Base-by-base conservation (phyloP, 2,329 filamentous ascomycete species). In the Graphilbum fragrans region DNA sequence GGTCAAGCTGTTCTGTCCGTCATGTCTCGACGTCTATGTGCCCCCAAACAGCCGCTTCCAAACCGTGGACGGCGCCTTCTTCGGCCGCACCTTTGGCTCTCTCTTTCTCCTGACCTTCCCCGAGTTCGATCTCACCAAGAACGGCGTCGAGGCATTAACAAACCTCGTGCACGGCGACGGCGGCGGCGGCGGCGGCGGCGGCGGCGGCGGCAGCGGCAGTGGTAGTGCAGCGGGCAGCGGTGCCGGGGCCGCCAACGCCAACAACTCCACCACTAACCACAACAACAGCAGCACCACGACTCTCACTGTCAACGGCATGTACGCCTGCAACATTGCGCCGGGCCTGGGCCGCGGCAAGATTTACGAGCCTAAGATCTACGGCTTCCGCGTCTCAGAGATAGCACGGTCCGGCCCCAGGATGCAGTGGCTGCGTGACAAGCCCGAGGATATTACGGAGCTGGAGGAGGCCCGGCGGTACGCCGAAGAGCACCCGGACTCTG, bases 51-150 rank as follows among this genome's bases (percentile, higher is more conserved):
- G 86, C 55, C 79, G 92, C 18, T 98, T 96, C 59, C 92, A 96
- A 62, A 90, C 86, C 3, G 92, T 98, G 27, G 92, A 98, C 52
- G 92, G 92, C 41, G 92, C 92, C 37, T 98, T 96, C 67, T 98
- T 98, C 56, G 92, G 92, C 37, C 90, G 92, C 41, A 98, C 92
- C 0, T 98, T 98, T 59, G 88, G 88, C 47, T 87, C 87, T 36
- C 77, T 98, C 45, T 98, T 98, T 67, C 86, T 98, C 59, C 90
- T 98, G 69, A 98, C 90, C 32, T 98, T 96, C 61, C 90, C 92
- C 29, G 92, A 98, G 57, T 83, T 95, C 56, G 87, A 95, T 52
- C 77, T 96, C 45, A 80, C 80, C 25, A 80, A 82, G 54, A 77
- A 78, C 52, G 80, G 80, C 43, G 65, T 69, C 41, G 73, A 81